These are phyloP conservation scores for Balansia obtecta DNA, from an alignment of 2,329 filamentous ascomycete genomes.

Conservation along the genomic window DNA sequence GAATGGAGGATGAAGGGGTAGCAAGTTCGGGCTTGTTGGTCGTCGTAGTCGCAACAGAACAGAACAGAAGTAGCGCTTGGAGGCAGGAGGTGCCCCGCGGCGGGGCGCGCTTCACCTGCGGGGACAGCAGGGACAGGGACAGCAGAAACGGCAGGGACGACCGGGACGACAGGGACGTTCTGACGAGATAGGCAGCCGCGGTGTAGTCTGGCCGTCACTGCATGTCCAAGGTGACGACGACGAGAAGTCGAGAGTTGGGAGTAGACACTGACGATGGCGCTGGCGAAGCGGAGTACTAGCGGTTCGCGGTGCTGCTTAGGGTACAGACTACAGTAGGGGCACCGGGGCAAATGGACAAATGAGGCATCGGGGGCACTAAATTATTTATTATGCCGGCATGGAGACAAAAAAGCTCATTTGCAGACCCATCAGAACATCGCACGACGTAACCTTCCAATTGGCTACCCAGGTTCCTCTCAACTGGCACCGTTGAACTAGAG, in stretches of 20 bases:
- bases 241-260: constrained; percentile 3
- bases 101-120: constrained; percentile 17
- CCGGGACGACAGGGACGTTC: constrained; percentile 4
- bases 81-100: constrained; percentile 9
- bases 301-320: no score
- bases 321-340: no score
- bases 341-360: no score
- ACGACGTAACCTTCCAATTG: no score
- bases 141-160: constrained; percentile 2
- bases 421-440: no score
- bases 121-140: no score
- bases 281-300: neutral
- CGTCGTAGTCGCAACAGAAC: neutral
- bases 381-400: no score
- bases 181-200: constrained; percentile 13
- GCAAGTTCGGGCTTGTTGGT: constrained; percentile 1
- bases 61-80: neutral
- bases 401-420: no score
- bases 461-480: no score
- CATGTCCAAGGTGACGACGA: constrained; percentile 12
- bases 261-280: neutral
- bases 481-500: no score
- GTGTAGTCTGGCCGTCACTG: constrained; percentile 15
- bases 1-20: neutral
- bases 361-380: no score